Evolutionary conservation across 2,329 filamentous ascomycete species (phyloP), one percentile per base, ranked within the genome.

Genomic region (Colletotrichum nymphaeae): DNA sequence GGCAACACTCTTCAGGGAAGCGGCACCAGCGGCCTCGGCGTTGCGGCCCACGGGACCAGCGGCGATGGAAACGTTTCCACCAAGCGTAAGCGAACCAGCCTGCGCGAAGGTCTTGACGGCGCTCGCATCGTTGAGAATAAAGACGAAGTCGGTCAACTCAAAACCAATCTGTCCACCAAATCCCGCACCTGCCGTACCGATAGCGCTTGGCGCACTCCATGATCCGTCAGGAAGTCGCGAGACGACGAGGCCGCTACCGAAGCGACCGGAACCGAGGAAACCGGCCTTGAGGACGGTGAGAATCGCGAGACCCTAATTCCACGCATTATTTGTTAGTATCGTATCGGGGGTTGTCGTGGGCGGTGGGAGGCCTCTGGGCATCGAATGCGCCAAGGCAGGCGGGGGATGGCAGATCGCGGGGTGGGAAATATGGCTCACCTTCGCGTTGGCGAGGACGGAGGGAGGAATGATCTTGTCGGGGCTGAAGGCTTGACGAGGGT

Each of bases 401-500:
- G 57, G 63, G 64, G 67, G 63, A 69, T 49, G 56, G 26, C 37
- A 55, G 55, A 26, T 42, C 37, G 73, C 46, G 72, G 57, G 74
- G 63, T 58, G 52, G 60, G 63, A 65, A 62, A 60, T 70, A 49
- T 65, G 59, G 77, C 78, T 74, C 85, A 95, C 93, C 91, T 99
- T 98, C 79, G 97, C 97, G 83, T 94, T 94, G 76, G 93, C 93
- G 78, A 99, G 92, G 78, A 99, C 90, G 65, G 93, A 90, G 8
- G 96, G 95, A 63, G 97, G 97, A 78, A 99, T 99, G 81, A 99
- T 92, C 84, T 98, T 98, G 84, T 98, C 97, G 69, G 97, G 96
- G 6, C 96, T 95, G 83, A 98, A 98, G 24, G 96, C 87, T 86
- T 98, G 96, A 80, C 92, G 91, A 24, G 97, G 97, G 81, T 98